These are phyloP conservation scores for Talaromyces sp. DNA, from an alignment of 2,329 filamentous ascomycete genomes.

Conservation along the genomic window DNA sequence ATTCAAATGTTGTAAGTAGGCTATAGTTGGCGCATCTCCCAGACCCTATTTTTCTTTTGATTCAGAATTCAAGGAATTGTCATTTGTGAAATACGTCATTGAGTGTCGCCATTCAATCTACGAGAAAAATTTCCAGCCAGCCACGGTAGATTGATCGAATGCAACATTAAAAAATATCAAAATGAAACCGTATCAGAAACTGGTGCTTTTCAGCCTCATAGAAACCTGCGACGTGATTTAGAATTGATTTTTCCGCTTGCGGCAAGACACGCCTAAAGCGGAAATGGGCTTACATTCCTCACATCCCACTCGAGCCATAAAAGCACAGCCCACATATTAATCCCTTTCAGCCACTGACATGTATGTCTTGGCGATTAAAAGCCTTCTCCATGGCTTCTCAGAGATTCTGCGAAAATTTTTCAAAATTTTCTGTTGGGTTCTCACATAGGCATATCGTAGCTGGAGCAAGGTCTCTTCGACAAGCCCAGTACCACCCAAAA, in stretches of 20 bases:
- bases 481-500: background rate
- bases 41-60: background rate
- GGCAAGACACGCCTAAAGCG: conserved; percentile 6
- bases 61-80: background rate
- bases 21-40: background rate
- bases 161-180: background rate
- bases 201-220: background rate
- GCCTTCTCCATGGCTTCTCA: background rate
- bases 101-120: background rate
- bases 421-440: background rate
- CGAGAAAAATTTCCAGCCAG: background rate
- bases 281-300: background rate
- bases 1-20: background rate
- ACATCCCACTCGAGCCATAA: background rate
- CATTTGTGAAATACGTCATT: background rate
- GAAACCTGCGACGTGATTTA: background rate
- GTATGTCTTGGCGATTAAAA: background rate
- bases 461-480: background rate
- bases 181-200: background rate
- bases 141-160: background rate
- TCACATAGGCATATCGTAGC: background rate
- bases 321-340: background rate
- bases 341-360: background rate
- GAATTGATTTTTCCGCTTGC: conserved; percentile 6
- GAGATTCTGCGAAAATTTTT: background rate